Base-by-base conservation (phyloP, 2,329 filamentous ascomycete species). In the Fusarium newnesense region DNA sequence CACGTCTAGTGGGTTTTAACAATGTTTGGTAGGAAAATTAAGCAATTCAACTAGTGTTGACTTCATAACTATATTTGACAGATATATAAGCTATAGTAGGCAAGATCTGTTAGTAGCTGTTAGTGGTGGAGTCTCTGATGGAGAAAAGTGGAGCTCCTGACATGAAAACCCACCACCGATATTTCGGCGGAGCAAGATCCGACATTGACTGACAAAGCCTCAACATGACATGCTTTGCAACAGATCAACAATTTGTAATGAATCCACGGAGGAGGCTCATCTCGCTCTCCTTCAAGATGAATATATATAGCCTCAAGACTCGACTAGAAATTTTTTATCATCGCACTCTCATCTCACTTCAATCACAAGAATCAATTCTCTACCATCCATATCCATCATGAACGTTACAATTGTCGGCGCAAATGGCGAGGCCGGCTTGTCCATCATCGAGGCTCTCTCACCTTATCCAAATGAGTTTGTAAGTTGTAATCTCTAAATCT, bases 321-420 rank as follows among this genome's bases (percentile, higher is more conserved):
- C n/a, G 24, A 60, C 24, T 18, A 2, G 30, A 6, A 8, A 19
- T 2, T 21, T 34, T 16, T 10, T 6, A 49, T 34, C 30, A 49
- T 49, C 12, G 34, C 26, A 43, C 28, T 49, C 46, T 42, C 36
- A 62, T 47, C 32, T 46, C 21, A 32, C n/a, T 37, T 39, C n/a
- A 42, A n/a, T 37, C 62, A 34, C 21, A 34, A 43, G 9, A 58
- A 50, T n/a, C 43, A 34, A 40, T 26, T 63, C 30, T 43, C 16
- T 24, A 19, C 8, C 6, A 54, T 26, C 13, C 36, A 70, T 24
- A n/a, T n/a, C n/a, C n/a, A n/a, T n/a, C 37, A 73, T 73, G 70
- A 74, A 75, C 24, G 72, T 75, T 18, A 59, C 69, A 26, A 61
- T 75, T 37, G 65, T 70, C 47, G 72, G 72, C n/a, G 72, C 72